Percentiles rank a stretch among this genome's conserved stretches.
phyloP scores from a whole-genome alignment of 2,329 filamentous ascomycete genomes.

The Sporothrix globosa region DNA sequence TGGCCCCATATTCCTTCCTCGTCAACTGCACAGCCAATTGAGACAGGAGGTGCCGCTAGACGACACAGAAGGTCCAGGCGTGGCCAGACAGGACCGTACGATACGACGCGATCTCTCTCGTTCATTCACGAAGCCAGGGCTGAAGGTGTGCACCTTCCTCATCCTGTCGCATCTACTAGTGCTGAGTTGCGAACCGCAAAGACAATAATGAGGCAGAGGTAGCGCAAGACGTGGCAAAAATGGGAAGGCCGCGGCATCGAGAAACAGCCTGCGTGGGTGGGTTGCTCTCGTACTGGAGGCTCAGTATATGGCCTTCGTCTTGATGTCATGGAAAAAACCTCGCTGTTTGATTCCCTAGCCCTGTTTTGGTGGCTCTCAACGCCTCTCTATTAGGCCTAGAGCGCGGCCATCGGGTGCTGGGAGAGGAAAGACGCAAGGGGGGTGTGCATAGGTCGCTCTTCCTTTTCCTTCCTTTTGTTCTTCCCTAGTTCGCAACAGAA shows the following conservation, averaged over 20 bases:
- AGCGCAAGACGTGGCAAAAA: constrained; percentile 8
- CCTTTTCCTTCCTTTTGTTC: background rate
- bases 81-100: constrained; percentile 8
- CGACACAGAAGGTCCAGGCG: background rate
- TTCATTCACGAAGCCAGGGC: background rate
- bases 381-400: constrained; percentile 11
- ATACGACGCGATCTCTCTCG: background rate
- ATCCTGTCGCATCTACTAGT: constrained; percentile 4
- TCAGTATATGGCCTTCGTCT: background rate
- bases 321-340: constrained; percentile 22
- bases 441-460: background rate
- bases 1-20: background rate
- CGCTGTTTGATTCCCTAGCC: constrained; percentile 25
- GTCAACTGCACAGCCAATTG: background rate
- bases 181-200: constrained; percentile 11
- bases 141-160: constrained; percentile 8
- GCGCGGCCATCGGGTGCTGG: constrained; percentile 12
- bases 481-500: background rate
- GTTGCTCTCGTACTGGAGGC: background rate
- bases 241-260: background rate
- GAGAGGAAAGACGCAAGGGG: background rate
- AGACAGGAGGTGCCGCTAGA: background rate
- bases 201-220: background rate
- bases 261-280: constrained; percentile 6
- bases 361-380: constrained; percentile 9